Base-by-base conservation (phyloP, 2,329 filamentous ascomycete species). In the Xenoacremonium recifei region DNA sequence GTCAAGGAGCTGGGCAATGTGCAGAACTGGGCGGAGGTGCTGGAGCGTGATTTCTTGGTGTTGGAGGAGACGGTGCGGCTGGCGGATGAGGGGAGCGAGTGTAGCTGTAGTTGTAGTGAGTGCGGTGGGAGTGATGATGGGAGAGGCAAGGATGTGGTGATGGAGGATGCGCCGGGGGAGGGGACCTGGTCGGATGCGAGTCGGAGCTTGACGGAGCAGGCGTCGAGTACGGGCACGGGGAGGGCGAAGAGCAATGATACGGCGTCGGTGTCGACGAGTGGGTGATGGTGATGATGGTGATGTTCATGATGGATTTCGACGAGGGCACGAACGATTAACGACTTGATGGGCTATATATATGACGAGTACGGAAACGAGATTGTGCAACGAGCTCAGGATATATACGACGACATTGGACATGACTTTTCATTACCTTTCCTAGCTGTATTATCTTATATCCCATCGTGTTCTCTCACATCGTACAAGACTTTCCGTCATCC, bases 21-120 rank as follows among this genome's bases (percentile, higher is more conserved):
- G 59, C 87, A 92, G 72, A 91, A 91, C 63, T 93, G 87, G 87
- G 86, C 87, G 17, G 88, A 93, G 75, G 80, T 90, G 67, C 72
- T 92, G 58, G 87, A 84, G 72, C 65, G 80, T 45, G 79, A 84
- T 51, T 82, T 86, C 50, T 49, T 84, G 41, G 74, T 82, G 33
- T 59, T 86, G 6, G 79, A 82, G 62, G 81, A 85, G 72, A 85
- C 81, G 31, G 60, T 85, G 54, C 66, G 80, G 52, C 60, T 84
- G 42, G 80, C 76, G 3, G 69, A 65, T 37, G 61, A 60, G 35
- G 57, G 55, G 29, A 61, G 60, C 38, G 49, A 50, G 32, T 50
- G 55, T 19, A 62, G 60, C 34, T 68, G 64, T 33, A 70, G 65
- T 48, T 70, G 67, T 35, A 70, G 66, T 42, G 62, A 64, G 32